Base-by-base conservation (phyloP, 805 yeast genomes). In the Isabelozyma pseudorhagii region DNA sequence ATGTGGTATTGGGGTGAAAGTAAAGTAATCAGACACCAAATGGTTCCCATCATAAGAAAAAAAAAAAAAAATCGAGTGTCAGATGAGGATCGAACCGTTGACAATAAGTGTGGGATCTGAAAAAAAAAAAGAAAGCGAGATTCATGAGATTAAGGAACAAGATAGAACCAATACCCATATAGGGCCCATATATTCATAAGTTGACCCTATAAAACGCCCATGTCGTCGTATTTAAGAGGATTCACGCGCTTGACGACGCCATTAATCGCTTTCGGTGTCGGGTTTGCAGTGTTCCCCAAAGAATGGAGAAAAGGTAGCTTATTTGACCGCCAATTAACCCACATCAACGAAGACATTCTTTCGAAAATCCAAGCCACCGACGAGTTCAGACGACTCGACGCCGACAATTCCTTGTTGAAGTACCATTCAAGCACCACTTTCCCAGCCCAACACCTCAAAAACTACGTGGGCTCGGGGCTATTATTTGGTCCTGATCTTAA, bases 391-490 rank as follows among this genome's bases (percentile, higher is more conserved):
- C 45, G 43, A 10, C 52, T 67, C 10, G 45, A 45, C 7, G 40
- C 48, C 7, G 55, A 67, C 46, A 43, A 53, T 9, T 28, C 54
- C 1, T 49, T 53, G 14, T 49, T 28, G 8, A 47, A 44, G 38
- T 48, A 52, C 18, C 46, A 50, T 41, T 48, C 60, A 5, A 57
- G 65, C 18, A 41, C 56, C 5, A 49, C 53, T 10, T 63, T 85
- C 40, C 90, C 91, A 0, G 71, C 65, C 42, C 82, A 81, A 7
- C 90, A 86, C 59, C 78, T 77, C 38, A 59, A 62, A 2, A 80
- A 85, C 60, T 87, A 85, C 65, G 89, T 87, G 8, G 83, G 87
- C 0, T 81, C 83, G 46, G 96, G 96, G 0, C 65, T 88, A 8
- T 68, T 90, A 46, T 81, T 80, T 55, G 92, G 96, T 0, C 80